A percentile compares a stretch with the other conserved stretches of the same genome.
Conservation (phyloP, 1,284 basidiomycete species). For the Ganoderma boninense region DNA sequence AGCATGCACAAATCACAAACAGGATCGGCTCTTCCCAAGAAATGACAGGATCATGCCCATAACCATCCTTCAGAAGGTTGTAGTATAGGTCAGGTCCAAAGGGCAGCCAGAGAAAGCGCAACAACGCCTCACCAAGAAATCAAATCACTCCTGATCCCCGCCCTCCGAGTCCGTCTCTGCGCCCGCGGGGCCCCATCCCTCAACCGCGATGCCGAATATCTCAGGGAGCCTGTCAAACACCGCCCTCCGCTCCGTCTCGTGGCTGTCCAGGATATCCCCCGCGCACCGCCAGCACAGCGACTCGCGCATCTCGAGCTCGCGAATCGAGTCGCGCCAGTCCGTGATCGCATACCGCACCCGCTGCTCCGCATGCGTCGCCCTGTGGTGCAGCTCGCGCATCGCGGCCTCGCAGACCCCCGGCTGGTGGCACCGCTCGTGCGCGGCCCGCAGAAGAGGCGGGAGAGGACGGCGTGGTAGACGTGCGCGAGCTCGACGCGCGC, state of each 20-base stretch:
- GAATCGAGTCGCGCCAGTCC: background rate
- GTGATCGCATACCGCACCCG: background rate
- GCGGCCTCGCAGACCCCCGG: too few species aligned
- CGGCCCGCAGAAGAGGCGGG: too few species aligned
- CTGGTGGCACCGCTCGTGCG: too few species aligned
- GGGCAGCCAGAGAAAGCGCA: background rate
- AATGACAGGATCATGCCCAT: too few species aligned
- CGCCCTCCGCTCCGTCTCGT: background rate
- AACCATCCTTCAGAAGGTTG: too few species aligned
- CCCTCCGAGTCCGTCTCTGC: background rate
- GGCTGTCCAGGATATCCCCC: background rate
- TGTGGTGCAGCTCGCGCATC: too few species aligned
- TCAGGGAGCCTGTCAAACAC: background rate
- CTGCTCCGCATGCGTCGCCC: too few species aligned
- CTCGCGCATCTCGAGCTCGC: background rate
- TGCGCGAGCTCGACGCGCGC: too few species aligned
- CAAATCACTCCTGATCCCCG: background rate
- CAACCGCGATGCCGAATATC: background rate
- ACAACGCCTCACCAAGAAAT: background rate
- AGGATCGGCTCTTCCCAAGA: too few species aligned
- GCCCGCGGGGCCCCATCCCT: background rate
- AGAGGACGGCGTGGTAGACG: too few species aligned
- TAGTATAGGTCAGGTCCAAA: too few species aligned
- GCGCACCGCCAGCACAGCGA: background rate
- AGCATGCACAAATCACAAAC: too few species aligned